Conservation (phyloP, 2,329 filamentous ascomycete genomes). For the Venturia oleaginea region DNA sequence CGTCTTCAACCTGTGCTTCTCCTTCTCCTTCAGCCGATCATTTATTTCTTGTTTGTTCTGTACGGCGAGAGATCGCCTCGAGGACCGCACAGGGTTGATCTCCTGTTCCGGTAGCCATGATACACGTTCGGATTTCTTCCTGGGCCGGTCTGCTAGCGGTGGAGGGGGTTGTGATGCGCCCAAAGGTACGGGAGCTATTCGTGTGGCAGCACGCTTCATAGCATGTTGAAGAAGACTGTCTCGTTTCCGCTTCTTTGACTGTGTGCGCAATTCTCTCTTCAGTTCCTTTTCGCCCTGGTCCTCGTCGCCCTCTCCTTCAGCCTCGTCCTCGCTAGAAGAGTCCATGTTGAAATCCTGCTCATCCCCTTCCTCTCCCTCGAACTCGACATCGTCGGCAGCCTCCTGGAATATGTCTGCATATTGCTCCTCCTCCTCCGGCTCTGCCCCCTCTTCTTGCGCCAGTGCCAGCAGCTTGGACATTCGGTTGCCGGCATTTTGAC, state of each 20-base stretch:
- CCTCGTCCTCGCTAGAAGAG: slow-evolving; percentile 74
- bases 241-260: slow-evolving; percentile 71
- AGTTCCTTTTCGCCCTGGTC: slow-evolving; percentile 82
- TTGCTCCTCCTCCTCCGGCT: slow-evolving; percentile 32
- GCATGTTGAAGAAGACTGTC: slow-evolving; percentile 54
- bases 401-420: slow-evolving; percentile 55
- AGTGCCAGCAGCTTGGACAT: slow-evolving; percentile 29
- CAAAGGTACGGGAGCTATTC: slow-evolving; percentile 18
- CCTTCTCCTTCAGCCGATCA: slow-evolving; percentile 64
- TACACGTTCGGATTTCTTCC: slow-evolving; percentile 60
- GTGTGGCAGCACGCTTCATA: slow-evolving; percentile 29
- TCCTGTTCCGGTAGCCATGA: slow-evolving; percentile 59
- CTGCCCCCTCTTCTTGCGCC: slow-evolving; percentile 27
- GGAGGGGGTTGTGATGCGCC: slow-evolving; percentile 29
- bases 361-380: slow-evolving; percentile 42
- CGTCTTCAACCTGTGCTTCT: slow-evolving; percentile 61
- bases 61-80: slow-evolving; percentile 53
- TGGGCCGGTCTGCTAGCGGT: slow-evolving; percentile 22
- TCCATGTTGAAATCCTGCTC: slow-evolving; percentile 71
- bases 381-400: slow-evolving; percentile 48
- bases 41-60: slow-evolving; percentile 49
- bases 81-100: slow-evolving; percentile 53
- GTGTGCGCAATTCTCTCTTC: slow-evolving; percentile 62
- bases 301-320: slow-evolving; percentile 60
- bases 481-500: slow-evolving; percentile 33